A percentile compares a stretch with the other conserved stretches of the same genome.
These are phyloP conservation scores for Acanthamoeba quina DNA, from an alignment of 208 protist species.

Conservation along the genomic window DNA sequence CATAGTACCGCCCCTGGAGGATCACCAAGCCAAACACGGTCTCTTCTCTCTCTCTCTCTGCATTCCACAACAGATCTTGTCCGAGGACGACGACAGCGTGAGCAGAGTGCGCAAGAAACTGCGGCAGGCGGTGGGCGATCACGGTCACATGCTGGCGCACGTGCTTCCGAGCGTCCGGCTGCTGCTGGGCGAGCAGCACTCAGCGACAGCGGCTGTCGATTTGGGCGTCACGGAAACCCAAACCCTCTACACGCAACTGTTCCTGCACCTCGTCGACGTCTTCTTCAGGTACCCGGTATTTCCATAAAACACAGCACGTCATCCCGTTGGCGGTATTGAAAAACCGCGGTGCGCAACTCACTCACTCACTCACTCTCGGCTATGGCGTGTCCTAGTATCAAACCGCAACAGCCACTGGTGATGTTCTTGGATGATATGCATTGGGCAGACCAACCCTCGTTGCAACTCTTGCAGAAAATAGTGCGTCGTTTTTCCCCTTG, in stretches of 20 bases:
- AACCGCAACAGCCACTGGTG: no score
- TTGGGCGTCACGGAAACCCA: not conserved
- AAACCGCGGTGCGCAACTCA: no score
- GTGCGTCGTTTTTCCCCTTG: no score
- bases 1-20: no score
- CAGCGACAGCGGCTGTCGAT: not conserved
- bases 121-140: not conserved
- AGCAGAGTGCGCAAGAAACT: not conserved
- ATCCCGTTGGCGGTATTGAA: no score
- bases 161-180: conserved; percentile 36
- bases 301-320: no score
- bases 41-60: not conserved
- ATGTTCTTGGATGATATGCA: conserved; percentile 44
- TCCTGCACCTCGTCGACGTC: conserved; percentile 11
- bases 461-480: not conserved
- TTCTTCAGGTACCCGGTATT: no score
- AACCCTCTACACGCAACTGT: not conserved
- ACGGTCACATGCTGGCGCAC: not conserved
- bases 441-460: conserved; percentile 55
- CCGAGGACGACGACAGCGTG: conserved; percentile 45
- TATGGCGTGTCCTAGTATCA: no score
- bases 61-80: not conserved
- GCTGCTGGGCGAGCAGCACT: conserved; percentile 34
- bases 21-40: no score
- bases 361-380: no score